Evolutionary conservation across 164 flowering plant species (phyloP).

Genomic region (Kalanchoe fedtschenkoi): DNA sequence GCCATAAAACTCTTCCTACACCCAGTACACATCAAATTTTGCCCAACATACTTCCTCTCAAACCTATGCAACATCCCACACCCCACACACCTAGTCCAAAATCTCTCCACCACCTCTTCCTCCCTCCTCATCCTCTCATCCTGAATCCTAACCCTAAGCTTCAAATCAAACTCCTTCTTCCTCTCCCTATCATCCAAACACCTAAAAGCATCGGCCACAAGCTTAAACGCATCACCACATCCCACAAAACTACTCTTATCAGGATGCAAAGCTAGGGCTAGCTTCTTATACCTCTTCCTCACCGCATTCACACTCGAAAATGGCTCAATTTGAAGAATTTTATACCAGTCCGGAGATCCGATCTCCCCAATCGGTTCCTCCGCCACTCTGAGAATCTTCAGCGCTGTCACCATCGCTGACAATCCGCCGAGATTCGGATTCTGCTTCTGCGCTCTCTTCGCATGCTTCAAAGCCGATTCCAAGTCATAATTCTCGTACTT

Average conservation of each 20-base stretch:
- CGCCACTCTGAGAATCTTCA: constrained; percentile 37
- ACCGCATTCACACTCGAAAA: constrained; percentile 52
- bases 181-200: constrained; percentile 45
- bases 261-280: constrained; percentile 64
- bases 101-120: constrained; percentile 24
- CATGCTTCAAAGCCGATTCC: constrained; percentile 57
- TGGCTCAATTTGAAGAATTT: constrained; percentile 55
- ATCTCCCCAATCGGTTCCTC: constrained; percentile 10
- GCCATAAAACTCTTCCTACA: constrained; percentile 69
- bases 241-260: constrained; percentile 54
- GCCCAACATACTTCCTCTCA: constrained; percentile 66
- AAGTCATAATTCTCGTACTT: constrained; percentile 33
- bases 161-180: constrained; percentile 59
- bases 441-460: constrained; percentile 37
- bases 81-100: constrained; percentile 60
- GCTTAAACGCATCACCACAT: constrained; percentile 73
- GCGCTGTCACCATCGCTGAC: constrained; percentile 46
- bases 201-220: constrained; percentile 53
- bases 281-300: constrained; percentile 58
- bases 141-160: constrained; percentile 47
- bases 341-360: constrained; percentile 45
- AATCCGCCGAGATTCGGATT: constrained; percentile 40
- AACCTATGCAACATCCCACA: constrained; percentile 64
- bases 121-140: constrained; percentile 17
- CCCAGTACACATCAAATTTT: constrained; percentile 56